phyloP scores from a whole-genome alignment of 345 rosid species.

The Erysimum cheiranthoides region DNA sequence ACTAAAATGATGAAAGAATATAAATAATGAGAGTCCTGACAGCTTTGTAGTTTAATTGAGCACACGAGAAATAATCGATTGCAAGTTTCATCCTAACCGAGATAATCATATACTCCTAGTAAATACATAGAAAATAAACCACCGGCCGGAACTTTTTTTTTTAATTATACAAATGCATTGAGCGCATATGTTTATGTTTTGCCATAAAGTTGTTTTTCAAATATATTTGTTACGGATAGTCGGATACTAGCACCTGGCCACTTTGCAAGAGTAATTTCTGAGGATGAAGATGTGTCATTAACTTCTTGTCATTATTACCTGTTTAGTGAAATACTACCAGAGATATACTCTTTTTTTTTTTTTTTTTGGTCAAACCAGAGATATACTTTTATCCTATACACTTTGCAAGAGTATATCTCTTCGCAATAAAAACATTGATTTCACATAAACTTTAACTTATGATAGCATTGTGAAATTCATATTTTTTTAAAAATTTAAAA shows the following conservation, averaged over 20 bases:
- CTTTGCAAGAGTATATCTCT: background rate
- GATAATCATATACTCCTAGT: background rate
- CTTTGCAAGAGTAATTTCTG: background rate
- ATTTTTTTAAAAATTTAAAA: no score
- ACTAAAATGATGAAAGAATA: background rate
- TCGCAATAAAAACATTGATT: background rate
- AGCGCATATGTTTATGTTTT: background rate
- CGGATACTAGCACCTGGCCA: background rate
- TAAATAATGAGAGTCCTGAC: constrained; percentile 1
- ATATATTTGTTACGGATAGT: no score
- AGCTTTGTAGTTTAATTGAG: background rate
- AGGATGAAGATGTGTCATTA: background rate
- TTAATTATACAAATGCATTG: background rate
- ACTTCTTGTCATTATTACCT: background rate
- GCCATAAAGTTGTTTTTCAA: background rate
- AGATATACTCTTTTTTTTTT: no score
- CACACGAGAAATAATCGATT: constrained; percentile 32
- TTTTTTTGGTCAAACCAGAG: no score
- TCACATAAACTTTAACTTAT: background rate
- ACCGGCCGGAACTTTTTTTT: background rate
- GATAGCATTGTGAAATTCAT: background rate
- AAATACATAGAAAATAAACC: background rate
- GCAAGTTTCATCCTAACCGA: constrained; percentile 5
- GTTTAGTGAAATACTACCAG: background rate
- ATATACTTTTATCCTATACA: no score